Evolutionary conservation across 225 moss, liverwort and hornwort species (phyloP).

Genomic region (Straminergon stramineum): DNA sequence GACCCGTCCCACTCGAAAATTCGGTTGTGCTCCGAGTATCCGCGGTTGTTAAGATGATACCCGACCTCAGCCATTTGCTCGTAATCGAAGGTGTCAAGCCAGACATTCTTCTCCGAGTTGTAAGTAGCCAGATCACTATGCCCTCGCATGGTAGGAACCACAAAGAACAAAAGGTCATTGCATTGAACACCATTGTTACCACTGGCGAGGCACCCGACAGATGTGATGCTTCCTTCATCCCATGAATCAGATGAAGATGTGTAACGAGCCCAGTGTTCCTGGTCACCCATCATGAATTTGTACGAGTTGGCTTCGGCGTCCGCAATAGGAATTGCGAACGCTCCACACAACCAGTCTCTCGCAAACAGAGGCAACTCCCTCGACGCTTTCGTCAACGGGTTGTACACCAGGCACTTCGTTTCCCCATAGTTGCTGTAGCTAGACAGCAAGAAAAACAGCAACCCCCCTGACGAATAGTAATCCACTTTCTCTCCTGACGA

Average conservation of each 20-base stretch:
- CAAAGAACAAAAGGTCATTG: slow-evolving; percentile 36
- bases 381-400: slow-evolving; percentile 23
- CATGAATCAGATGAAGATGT: slow-evolving; percentile 8
- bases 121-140: slow-evolving; percentile 42
- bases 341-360: slow-evolving; percentile 32
- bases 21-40: slow-evolving; percentile 33
- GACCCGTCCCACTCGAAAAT: slow-evolving; percentile 47
- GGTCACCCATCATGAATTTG: slow-evolving; percentile 41
- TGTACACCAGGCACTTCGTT: slow-evolving; percentile 26
- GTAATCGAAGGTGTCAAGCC: slow-evolving; percentile 41
- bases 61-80: slow-evolving; percentile 36
- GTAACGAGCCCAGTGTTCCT: slow-evolving; percentile 32
- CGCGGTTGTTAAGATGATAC: slow-evolving; percentile 46
- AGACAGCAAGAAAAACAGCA: slow-evolving; percentile 30
- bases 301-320: slow-evolving; percentile 19
- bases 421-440: slow-evolving; percentile 21
- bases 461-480: slow-evolving; percentile 28
- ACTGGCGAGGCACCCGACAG: slow-evolving; percentile 37
- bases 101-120: slow-evolving; percentile 29
- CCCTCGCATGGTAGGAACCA: slow-evolving; percentile 43
- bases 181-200: slow-evolving; percentile 35
- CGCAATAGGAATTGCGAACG: slow-evolving; percentile 28
- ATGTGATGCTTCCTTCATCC: slow-evolving; percentile 29
- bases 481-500: slow-evolving; percentile 26
- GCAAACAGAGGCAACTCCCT: slow-evolving; percentile 19